Base-by-base conservation (phyloP, 192 early-diverging fungal species). In the Coemansia sp. region DNA sequence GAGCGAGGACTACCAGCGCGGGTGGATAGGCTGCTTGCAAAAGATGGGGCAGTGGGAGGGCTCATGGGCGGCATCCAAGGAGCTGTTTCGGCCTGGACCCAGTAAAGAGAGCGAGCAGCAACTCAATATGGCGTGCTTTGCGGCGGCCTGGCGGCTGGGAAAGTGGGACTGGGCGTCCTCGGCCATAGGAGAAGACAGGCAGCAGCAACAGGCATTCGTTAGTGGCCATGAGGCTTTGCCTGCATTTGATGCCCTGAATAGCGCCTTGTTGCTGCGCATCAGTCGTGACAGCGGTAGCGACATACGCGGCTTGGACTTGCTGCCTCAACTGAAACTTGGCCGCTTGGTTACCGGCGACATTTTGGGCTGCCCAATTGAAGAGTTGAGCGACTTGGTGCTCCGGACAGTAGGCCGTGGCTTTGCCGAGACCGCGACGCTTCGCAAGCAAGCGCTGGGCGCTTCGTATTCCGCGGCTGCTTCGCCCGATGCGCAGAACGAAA, bases 31-130 rank as follows among this genome's bases (percentile, higher is more conserved):
- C 35, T 79, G 81, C 43, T 35, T 83, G 66, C 81, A 78, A 56
- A 74, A 67, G 62, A 83, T 83, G 81, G 81, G 81, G 5, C 75
- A 83, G 58, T 79, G 75, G 76, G 81, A 79, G 46, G 73, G 76
- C 47, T 71, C 81, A 22, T 83, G 81, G 81, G 47, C 76, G 25
- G 73, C 81, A 5, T 71, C 76, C 11, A 65, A 62, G 54, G 76
- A 77, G 41, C 58, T 83, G 49, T 66, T 43, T 9, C 59, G 31
- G 6, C 4, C 11, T 10, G 27, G 35, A 14, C 39, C 66, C 1
- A 31, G n/a, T 0, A 63, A 17, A 20, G 62, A 73, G 15, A 60
- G 42, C 20, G 70, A 70, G 38, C 41, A 29, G 11, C 63, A 68
- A 29, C 67, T 79, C 22, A 65, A 57, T 17, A 62, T 68, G 6